Percentiles rank a stretch among this genome's conserved stretches.
phyloP scores from a whole-genome alignment of 176 grass and related monocot species.

The Saccharum officinarum region DNA sequence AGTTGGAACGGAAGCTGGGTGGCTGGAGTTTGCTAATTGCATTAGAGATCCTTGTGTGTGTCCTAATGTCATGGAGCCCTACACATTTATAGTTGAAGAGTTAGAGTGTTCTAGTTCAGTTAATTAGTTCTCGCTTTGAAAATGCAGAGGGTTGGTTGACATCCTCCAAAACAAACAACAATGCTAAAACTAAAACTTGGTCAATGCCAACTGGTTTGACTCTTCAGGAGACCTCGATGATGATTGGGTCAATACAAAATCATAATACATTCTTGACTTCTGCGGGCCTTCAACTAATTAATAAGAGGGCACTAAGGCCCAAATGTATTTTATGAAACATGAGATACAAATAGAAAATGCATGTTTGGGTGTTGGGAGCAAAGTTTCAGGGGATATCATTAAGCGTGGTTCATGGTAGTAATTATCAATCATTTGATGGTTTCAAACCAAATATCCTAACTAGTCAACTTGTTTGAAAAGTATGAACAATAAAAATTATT shows the following conservation, averaged over 20 bases:
- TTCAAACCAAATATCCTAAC: background rate
- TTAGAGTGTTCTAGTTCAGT: background rate
- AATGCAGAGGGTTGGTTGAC: conserved; percentile 26
- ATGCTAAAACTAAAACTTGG: background rate
- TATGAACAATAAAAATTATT: background rate
- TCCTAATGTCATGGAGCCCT: background rate
- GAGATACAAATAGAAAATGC: background rate
- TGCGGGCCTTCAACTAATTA: conserved; percentile 3
- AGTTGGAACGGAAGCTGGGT: background rate
- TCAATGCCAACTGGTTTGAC: background rate
- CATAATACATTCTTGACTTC: conserved; percentile 1
- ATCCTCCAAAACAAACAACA: background rate
- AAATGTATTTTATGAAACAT: conserved; percentile 7
- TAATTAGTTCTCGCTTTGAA: conserved; percentile 15
- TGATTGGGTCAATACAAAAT: conserved; percentile 30
- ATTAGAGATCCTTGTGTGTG: conserved; percentile 18
- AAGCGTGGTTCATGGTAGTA: conserved; percentile 5
- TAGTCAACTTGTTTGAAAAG: background rate
- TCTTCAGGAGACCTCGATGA: conserved; percentile 9
- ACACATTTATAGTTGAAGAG: conserved; percentile 35
- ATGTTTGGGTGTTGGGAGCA: background rate
- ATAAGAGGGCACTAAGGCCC: background rate
- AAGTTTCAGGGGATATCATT: background rate
- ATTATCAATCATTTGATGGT: background rate
- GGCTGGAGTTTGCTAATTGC: conserved; percentile 39